Conservation (phyloP, 768 basidiomycete genomes). For the Russula emetica region DNA sequence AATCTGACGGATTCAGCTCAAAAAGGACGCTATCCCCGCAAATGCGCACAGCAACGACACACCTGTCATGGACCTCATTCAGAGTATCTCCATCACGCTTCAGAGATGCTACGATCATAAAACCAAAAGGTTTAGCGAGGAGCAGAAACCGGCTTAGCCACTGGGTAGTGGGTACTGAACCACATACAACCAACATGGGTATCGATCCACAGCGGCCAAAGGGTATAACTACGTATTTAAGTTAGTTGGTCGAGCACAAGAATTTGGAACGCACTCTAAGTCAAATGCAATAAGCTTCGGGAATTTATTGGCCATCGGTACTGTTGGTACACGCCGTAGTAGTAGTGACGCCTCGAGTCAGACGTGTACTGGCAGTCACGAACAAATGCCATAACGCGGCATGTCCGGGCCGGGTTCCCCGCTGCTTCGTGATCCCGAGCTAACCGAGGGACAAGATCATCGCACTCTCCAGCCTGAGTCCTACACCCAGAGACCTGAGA, state of each 20-base stretch:
- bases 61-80: constrained; percentile 53
- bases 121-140: background rate
- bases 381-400: no score
- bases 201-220: constrained; percentile 88
- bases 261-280: constrained; percentile 55
- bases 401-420: no score
- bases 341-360: no score
- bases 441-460: no score
- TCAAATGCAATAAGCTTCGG: constrained; percentile 77
- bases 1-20: constrained; percentile 37
- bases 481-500: no score
- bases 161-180: background rate
- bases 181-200: constrained; percentile 59
- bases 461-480: no score
- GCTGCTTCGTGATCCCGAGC: no score
- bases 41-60: constrained; percentile 9
- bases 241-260: background rate
- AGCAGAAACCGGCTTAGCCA: background rate
- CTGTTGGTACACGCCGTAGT: no score
- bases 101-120: constrained; percentile 46
- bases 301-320: constrained; percentile 34
- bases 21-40: background rate
- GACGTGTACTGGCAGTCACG: no score
- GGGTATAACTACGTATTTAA: constrained; percentile 56
- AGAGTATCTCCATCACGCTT: constrained; percentile 42